Evolutionary conservation across 2,329 filamentous ascomycete species (phyloP), one percentile per base, ranked within the genome.

Genomic region (Macrophomina pseudophaseolina): DNA sequence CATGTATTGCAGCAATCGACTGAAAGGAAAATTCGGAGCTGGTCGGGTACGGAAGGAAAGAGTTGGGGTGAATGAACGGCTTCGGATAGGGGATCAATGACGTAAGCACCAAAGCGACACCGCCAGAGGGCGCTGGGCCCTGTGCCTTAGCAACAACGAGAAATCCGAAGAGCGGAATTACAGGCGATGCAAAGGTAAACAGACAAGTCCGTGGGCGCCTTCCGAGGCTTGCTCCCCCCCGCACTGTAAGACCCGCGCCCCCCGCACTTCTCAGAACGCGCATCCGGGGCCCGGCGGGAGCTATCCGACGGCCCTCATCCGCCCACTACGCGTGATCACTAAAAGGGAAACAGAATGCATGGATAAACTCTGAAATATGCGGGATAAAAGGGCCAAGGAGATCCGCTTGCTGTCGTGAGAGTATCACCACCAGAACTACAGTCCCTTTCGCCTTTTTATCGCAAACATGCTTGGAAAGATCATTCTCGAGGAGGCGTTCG

Each of bases 401-500:
- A 23, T 8, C 23, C 30, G 14, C 1, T 32, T 35, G 12, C 42
- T 5, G 5, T 48, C n/a, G 2, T 23, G 30, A 38, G 9, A 3
- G 8, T 18, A 7, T 2, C 32, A 6, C 3, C 5, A 32, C 32
- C 51, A 53, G 6, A 53, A 23, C 23, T 23, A 23, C 23, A 23
- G 23, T 23, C 23, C 23, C 16, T 28, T 12, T 33, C 2, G 5
- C 7, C 16, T 38, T 28, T 28, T 35, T 28, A 46, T 9, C 16
- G 5, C 6, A 68, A 28, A 7, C 9, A 88, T 88, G 86, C 76
- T 83, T 12, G 87, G 87, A 68, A 89, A 90, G 69, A 82, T 89
- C 67, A 84, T 85, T 12, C 80, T 89, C 28, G 87, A 89, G 74
- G 87, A 89, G 76, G 86, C 86, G 14, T 89, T 88, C 69, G 84